Base-by-base conservation (phyloP, 2,329 filamentous ascomycete species). In the Colletotrichum sp. region DNA sequence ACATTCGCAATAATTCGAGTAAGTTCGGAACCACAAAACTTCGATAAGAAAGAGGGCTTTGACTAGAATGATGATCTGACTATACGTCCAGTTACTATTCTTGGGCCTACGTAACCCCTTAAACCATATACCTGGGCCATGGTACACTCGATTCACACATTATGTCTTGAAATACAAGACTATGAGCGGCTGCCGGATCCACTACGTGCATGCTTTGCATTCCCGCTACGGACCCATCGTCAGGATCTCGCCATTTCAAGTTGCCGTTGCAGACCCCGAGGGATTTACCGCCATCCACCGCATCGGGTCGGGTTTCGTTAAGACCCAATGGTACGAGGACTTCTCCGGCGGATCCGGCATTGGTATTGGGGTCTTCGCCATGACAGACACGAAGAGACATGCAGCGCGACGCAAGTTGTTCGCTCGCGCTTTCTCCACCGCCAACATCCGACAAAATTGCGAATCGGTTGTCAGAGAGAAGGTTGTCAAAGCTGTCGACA, bases 401-500 rank as follows among this genome's bases (percentile, higher is more conserved):
- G 16, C 34, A 6, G 24, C n/a, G 1, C 34, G 32, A 5, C 84
- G 87, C n/a, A 82, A 84, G 64, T 82, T 90, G 2, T 80, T 90
- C 5, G 85, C 87, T 3, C 79, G 80, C 1, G 80, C 85, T 21
- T 80, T 86, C 76, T 86, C 84, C 21, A 85, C 85, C 56, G 80
- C 79, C 0, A 82, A 82, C 2, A 76, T 88, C 30, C 80, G 81
- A 55, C n/a, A 62, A 1, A 80, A 71, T 24, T 73, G 83, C 64
- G 79, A 83, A 58, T 78, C 79, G 0, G 69, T 83, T 24, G 81
- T 91, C 5, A 77, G 83, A 5, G 77, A 76, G 0, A 85, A 84
- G 16, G 82, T 86, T 1, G 78, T 82, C 0, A 76, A 88, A 10
- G 81, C 88, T 1, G 82, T 91, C 2, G 36, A 83, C 4, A 82